Evolutionary conservation across 257 asterid species (phyloP), one percentile per base, ranked within the genome.

Genomic region (Rhazya stricta): DNA sequence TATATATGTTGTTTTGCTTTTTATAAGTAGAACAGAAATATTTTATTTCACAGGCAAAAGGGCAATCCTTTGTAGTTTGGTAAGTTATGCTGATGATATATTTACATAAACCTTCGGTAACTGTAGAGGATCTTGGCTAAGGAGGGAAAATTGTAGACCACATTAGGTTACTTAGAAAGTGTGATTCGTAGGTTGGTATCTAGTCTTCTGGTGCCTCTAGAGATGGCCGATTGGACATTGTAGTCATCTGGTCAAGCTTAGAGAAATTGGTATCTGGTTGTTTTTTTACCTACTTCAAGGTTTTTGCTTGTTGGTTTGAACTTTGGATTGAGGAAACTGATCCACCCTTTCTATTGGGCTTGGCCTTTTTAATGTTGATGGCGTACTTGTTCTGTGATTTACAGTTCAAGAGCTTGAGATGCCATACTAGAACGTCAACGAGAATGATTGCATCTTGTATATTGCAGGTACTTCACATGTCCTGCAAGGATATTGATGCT

Each of bases 381-480:
- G n/a, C 32, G 21, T 54, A n/a, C 45, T 45, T 53, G n/a, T 8
- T 42, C 18, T 48, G 32, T 42, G 53, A 29, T 73, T 15, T 73
- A 62, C 16, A 6, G 62, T 25, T 27, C 45, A 56, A 29, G 54
- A 68, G 27, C 41, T 70, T 69, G 71, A 70, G 32, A 61, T 23
- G 13, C 46, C 74, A 41, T 72, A 29, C 63, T 43, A 30, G 67
- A 60, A 66, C 9, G 2, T 39, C 2, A 66, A 13, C 18, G 30
- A 66, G 32, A 66, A 30, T 74, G 63, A 77, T 66, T 72, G 25
- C 46, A 65, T 76, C 63, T 65, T 71, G 56, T 18, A 71, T 80
- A 60, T 77, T 80, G 56, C 76, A 95, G 99, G 98, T 95, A 74
- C 86, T 92, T 77, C 83, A 92, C 76, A 89, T 91, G 97, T 89